phyloP scores from a whole-genome alignment of 495 filamentous ascomycete species.

The Xylaria acuta region DNA sequence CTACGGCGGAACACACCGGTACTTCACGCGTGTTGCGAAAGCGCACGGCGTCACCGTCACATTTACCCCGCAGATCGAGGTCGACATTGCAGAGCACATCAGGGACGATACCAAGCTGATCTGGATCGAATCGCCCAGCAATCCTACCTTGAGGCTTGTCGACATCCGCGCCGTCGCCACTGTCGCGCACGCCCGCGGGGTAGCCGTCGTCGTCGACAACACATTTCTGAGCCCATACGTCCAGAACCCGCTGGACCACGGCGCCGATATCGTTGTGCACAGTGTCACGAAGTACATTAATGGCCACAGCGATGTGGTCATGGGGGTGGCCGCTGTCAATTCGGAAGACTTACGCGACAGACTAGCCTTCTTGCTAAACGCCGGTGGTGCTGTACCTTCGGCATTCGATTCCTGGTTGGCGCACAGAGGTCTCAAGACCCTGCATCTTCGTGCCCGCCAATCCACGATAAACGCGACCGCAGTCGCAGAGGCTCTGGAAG shows the following conservation, averaged over 20 bases:
- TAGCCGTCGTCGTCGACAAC: slow-evolving; percentile 97
- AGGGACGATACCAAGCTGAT: slow-evolving; percentile 89
- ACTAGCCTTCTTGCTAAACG: slow-evolving; percentile 93
- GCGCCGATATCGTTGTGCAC: slow-evolving; percentile 98
- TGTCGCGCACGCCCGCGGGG: slow-evolving; percentile 83
- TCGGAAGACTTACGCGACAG: slow-evolving; percentile 75
- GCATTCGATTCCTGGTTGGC: slow-evolving; percentile 98
- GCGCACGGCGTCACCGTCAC: slow-evolving; percentile 95
- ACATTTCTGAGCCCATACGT: slow-evolving; percentile 96
- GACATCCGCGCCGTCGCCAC: slow-evolving; percentile 86
- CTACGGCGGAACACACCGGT: slow-evolving; percentile 96
- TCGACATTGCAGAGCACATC: slow-evolving; percentile 83
- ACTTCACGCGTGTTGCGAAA: slow-evolving; percentile 97
- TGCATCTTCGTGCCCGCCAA: slow-evolving; percentile 89
- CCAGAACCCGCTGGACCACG: slow-evolving; percentile 93
- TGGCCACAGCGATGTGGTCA: slow-evolving; percentile 95
- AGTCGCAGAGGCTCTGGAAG: slow-evolving; percentile 77
- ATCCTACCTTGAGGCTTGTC: slow-evolving; percentile 89
- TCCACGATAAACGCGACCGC: slow-evolving; percentile 80
- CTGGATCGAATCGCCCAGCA: slow-evolving; percentile 96
- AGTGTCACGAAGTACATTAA: slow-evolving; percentile 99
- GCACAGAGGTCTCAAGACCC: slow-evolving; percentile 96
- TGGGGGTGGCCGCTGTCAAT: slow-evolving; percentile 98
- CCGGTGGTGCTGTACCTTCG: slow-evolving; percentile 92
- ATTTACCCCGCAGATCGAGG: slow-evolving; percentile 89